Evolutionary conservation across 768 basidiomycete species (phyloP).

Genomic region (Lentinula detonsa): DNA sequence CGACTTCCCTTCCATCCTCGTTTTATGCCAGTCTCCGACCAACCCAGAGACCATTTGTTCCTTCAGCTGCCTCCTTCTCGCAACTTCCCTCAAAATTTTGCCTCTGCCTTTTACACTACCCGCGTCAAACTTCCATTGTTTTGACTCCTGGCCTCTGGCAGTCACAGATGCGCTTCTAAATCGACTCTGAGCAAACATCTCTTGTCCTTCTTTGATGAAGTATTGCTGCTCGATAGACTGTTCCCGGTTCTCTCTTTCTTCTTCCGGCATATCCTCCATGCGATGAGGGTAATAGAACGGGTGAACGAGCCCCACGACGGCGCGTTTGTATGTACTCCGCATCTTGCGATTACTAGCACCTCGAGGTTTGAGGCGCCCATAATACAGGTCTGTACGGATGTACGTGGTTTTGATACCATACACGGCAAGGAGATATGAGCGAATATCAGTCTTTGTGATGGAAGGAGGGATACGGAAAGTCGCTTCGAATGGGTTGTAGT

Average conservation of each 20-base stretch:
- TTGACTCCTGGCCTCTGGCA: neutral
- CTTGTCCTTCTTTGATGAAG: neutral
- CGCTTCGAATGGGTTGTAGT: constrained; percentile 93
- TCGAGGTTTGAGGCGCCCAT: constrained; percentile 42
- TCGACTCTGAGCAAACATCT: neutral
- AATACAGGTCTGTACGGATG: constrained; percentile 92
- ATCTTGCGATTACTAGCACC: constrained; percentile 22
- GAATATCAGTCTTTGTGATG: constrained; percentile 89
- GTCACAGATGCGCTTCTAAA: neutral
- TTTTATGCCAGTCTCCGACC: neutral
- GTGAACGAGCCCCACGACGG: constrained; percentile 84
- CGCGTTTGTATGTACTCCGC: constrained; percentile 77
- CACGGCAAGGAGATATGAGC: constrained; percentile 76
- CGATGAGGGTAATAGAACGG: constrained; percentile 92
- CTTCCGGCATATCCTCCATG: constrained; percentile 61
- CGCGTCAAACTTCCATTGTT: neutral
- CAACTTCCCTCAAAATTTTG: constrained; percentile 1
- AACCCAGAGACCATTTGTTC: neutral
- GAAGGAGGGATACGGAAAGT: constrained; percentile 90
- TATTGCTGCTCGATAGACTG: constrained; percentile 1
- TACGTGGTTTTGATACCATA: constrained; percentile 90
- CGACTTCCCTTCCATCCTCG: neutral
- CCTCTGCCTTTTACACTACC: neutral
- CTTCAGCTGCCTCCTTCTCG: constrained; percentile 3
- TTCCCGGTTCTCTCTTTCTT: neutral